Percentiles rank a stretch among this genome's conserved stretches.
Evolutionary conservation across 2,329 filamentous ascomycete species (phyloP).

Genomic region (Rhytidhysteron rufulum): DNA sequence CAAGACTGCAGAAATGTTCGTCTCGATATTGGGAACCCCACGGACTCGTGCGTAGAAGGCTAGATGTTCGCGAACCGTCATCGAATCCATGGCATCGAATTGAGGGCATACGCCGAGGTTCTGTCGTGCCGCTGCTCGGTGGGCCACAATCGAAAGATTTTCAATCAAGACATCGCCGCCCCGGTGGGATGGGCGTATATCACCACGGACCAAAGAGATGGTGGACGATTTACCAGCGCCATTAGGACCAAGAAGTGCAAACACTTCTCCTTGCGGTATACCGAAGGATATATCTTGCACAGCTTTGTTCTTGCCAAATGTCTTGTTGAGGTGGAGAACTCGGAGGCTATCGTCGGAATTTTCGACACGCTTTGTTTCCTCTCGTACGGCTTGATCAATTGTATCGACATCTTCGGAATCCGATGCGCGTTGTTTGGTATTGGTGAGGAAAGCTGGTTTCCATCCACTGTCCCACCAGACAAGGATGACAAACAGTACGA

Average conservation of each 20-base stretch:
- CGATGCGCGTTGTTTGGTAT: conserved; percentile 22
- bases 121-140: conserved; percentile 67
- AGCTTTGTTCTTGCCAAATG: conserved; percentile 67
- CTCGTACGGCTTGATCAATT: conserved; percentile 55
- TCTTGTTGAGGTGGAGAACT: conserved; percentile 77
- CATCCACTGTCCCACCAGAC: conserved; percentile 77
- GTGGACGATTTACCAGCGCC: conserved; percentile 89
- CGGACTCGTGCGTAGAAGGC: conserved; percentile 82
- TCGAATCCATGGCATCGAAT: conserved; percentile 73
- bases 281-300: conserved; percentile 89
- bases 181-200: conserved; percentile 65
- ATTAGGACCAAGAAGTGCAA: conserved; percentile 85
- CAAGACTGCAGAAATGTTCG: conserved; percentile 77
- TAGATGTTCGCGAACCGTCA: conserved; percentile 86
- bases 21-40: conserved; percentile 68
- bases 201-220: conserved; percentile 85
- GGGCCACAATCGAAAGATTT: conserved; percentile 67
- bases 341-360: conserved; percentile 65
- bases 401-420: conserved; percentile 43
- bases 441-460: conserved; percentile 51
- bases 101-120: conserved; percentile 88
- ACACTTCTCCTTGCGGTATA: conserved; percentile 75
- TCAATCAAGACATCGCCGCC: conserved; percentile 82
- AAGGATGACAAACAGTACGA: conserved; percentile 67
- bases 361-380: conserved; percentile 62